A percentile compares a stretch with the other conserved stretches of the same genome.
Evolutionary conservation across 306 rosid genomes (phyloP).

Genomic region (Rubus idaeus): DNA sequence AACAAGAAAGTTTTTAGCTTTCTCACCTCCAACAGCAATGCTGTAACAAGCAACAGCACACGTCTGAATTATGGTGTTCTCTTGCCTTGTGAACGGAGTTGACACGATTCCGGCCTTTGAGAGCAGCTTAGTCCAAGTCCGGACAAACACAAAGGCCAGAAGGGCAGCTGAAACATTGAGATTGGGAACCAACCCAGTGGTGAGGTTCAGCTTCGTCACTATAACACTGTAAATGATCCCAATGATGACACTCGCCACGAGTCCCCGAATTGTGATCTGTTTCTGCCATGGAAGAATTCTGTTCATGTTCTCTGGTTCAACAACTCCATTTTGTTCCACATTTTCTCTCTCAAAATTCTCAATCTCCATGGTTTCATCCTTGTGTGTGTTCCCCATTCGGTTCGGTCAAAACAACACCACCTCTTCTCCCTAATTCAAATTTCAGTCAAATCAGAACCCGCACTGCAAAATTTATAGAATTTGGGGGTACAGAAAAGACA

Average conservation of each 20-base stretch:
- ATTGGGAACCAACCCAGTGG: conserved; percentile 95
- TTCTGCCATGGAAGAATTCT: conserved; percentile 65
- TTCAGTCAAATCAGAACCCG: conserved; percentile 12
- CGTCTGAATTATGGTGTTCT: conserved; percentile 90
- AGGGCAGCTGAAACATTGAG: conserved; percentile 97
- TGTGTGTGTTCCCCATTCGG: conserved; percentile 38
- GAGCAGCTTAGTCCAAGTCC: conserved; percentile 78
- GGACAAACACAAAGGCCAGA: conserved; percentile 82
- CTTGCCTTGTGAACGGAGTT: conserved; percentile 84
- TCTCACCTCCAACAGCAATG: conserved; percentile 86
- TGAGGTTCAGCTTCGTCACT: conserved; percentile 88
- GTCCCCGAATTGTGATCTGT: conserved; percentile 82
- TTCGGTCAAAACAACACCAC: conserved; percentile 13
- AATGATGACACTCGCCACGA: conserved; percentile 62
- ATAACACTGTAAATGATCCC: conserved; percentile 83
- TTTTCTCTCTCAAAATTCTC: conserved; percentile 38
- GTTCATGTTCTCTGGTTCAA: conserved; percentile 45
- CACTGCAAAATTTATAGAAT: background rate
- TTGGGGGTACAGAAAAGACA: background rate
- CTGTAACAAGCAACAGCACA: conserved; percentile 98
- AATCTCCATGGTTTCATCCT: conserved; percentile 47
- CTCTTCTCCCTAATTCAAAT: conserved; percentile 13
- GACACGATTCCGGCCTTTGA: conserved; percentile 75
- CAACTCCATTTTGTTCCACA: conserved; percentile 40
- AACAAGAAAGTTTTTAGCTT: background rate